Conservation (phyloP, 345 rosid species). For the Theobroma cacao region DNA sequence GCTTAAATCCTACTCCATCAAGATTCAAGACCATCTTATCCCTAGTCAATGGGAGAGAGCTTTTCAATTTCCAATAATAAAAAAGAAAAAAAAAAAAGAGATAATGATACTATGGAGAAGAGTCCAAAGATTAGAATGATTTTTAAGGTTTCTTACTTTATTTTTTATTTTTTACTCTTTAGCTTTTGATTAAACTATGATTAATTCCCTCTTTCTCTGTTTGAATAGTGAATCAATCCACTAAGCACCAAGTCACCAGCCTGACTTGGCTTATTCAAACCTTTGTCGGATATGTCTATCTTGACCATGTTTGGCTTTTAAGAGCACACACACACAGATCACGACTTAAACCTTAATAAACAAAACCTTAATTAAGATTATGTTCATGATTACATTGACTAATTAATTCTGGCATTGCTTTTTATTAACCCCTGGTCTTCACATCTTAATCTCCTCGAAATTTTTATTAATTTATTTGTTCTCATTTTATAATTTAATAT, state of each 20-base stretch:
- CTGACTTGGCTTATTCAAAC: slow-evolving; percentile 21
- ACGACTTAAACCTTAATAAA: not conserved
- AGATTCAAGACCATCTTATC: slow-evolving; percentile 20
- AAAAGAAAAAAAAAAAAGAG: not conserved
- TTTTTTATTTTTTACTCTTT: too few relatives aligned
- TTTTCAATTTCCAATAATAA: slow-evolving; percentile 1
- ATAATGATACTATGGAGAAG: too few relatives aligned
- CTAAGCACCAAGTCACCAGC: not conserved
- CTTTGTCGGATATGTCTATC: slow-evolving; percentile 12
- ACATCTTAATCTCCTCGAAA: slow-evolving; percentile 54
- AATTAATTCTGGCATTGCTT: slow-evolving; percentile 6
- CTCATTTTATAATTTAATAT: slow-evolving; percentile 3
- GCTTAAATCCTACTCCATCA: slow-evolving; percentile 26
- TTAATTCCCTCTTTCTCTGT: not conserved
- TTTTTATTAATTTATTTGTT: slow-evolving; percentile 4
- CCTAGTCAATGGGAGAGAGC: slow-evolving; percentile 2
- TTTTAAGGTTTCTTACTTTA: too few relatives aligned
- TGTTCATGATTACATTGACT: slow-evolving; percentile 18
- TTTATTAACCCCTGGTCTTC: slow-evolving; percentile 12
- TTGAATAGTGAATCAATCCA: slow-evolving; percentile 26
- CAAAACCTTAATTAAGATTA: slow-evolving; percentile 24
- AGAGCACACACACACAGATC: slow-evolving; percentile 15
- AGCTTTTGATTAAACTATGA: not conserved
- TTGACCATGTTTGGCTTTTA: slow-evolving; percentile 12
- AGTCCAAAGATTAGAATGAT: too few relatives aligned